phyloP scores from a whole-genome alignment of 371 early-diverging fungal genomes.

The Edhazardia aedis region DNA sequence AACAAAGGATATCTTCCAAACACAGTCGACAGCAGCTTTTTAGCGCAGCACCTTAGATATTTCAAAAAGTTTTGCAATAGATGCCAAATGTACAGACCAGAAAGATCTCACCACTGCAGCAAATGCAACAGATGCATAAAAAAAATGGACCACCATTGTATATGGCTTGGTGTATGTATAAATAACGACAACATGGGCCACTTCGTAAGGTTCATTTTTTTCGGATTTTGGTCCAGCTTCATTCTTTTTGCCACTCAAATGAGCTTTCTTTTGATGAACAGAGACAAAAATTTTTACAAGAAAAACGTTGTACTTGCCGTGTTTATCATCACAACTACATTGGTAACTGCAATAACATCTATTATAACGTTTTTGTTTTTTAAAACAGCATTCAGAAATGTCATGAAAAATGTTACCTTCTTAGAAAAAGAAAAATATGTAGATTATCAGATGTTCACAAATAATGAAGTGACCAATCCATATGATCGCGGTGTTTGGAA shows the following conservation, averaged over 20 bases:
- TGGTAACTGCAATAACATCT: neutral
- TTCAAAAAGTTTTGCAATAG: slow-evolving; percentile 30
- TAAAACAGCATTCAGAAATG: neutral
- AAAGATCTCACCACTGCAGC: slow-evolving; percentile 68
- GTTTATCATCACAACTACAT: neutral
- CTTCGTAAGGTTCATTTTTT: slow-evolving; percentile 3
- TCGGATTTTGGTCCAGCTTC: neutral
- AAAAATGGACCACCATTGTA: slow-evolving; percentile 52
- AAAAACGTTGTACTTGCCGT: neutral
- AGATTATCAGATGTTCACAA: neutral
- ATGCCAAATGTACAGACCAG: slow-evolving; percentile 52
- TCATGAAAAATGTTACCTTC: neutral
- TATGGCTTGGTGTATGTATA: slow-evolving; percentile 58
- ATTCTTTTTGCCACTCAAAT: neutral
- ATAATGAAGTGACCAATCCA: neutral
- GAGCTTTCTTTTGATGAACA: neutral
- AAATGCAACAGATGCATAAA: slow-evolving; percentile 60
- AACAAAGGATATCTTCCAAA: too few species aligned
- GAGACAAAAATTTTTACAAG: neutral
- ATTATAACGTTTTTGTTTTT: neutral
- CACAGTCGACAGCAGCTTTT: too few species aligned
- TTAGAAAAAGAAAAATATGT: neutral
- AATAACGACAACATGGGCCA: slow-evolving; percentile 50
- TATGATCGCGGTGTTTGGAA: slow-evolving; percentile 4
- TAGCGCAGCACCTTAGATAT: too few species aligned